phyloP scores from a whole-genome alignment of 106 monocot genomes.

The Dioscorea alata region DNA sequence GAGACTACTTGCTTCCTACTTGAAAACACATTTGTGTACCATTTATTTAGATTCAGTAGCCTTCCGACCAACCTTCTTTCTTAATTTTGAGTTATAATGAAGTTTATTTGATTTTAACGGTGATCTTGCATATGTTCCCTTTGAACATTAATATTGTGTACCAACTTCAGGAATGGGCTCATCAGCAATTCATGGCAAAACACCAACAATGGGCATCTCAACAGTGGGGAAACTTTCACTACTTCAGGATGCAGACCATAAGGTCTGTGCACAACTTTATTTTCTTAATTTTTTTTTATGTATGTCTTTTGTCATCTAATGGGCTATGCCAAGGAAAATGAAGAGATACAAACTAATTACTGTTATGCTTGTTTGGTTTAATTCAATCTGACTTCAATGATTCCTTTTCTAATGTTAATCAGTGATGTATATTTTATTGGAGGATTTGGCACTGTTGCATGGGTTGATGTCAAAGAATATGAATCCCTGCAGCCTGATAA shows the following conservation, averaged over 20 bases:
- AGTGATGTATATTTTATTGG: conserved; percentile 97
- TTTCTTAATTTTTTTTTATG: background rate
- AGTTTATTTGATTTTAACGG: too few relatives aligned
- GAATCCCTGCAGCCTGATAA: conserved; percentile 75
- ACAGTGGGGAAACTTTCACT: conserved; percentile 98
- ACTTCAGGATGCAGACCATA: conserved; percentile 86
- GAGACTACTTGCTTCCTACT: too few relatives aligned
- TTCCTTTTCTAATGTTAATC: background rate
- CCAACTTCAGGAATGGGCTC: conserved; percentile 78
- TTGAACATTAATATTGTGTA: background rate
- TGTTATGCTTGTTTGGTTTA: background rate
- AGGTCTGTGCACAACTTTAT: conserved; percentile 39
- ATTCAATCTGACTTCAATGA: background rate
- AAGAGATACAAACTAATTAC: too few relatives aligned
- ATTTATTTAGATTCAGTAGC: too few relatives aligned
- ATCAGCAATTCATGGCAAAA: conserved; percentile 60
- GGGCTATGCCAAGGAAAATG: background rate
- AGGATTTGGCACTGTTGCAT: conserved; percentile 89
- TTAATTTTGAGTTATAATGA: too few relatives aligned
- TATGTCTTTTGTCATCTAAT: background rate
- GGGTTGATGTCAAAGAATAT: conserved; percentile 86
- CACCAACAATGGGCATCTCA: conserved; percentile 97
- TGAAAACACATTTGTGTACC: too few relatives aligned
- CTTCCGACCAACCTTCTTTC: too few relatives aligned
- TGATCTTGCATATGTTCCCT: background rate